phyloP scores from a whole-genome alignment of 2,329 filamentous ascomycete genomes.

The Colletotrichum theobromicola region DNA sequence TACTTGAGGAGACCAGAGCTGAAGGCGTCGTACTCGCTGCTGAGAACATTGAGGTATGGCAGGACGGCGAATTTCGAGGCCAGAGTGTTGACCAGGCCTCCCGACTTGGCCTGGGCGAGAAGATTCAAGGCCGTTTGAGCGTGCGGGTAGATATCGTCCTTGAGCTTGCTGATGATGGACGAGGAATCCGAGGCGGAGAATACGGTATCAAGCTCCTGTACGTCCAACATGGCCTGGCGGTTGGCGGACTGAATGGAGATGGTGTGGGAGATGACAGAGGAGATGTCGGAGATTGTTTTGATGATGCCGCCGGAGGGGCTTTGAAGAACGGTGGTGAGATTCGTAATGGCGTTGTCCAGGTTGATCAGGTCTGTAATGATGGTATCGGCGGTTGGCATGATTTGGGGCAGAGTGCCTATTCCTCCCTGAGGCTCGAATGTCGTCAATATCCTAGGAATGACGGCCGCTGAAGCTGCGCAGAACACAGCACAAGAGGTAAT shows the following conservation, averaged over 20 bases:
- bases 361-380: background rate
- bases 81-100: accelerated
- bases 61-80: background rate
- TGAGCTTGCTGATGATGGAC: background rate
- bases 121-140: background rate
- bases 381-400: background rate
- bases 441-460: background rate
- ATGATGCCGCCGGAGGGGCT: background rate
- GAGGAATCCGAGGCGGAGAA: background rate
- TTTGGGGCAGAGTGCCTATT: background rate
- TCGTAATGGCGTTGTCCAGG: background rate
- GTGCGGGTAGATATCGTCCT: background rate
- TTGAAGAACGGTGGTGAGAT: background rate
- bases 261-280: background rate
- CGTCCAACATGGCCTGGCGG: background rate
- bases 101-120: background rate
- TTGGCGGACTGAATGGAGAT: background rate
- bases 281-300: background rate
- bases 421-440: background rate
- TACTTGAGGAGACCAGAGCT: background rate
- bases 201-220: background rate
- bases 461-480: background rate
- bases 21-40: background rate
- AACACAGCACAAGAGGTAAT: background rate
- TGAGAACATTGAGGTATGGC: background rate